These are phyloP conservation scores for Penicillium sp. DNA, from an alignment of 2,329 filamentous ascomycete genomes.

Conservation along the genomic window DNA sequence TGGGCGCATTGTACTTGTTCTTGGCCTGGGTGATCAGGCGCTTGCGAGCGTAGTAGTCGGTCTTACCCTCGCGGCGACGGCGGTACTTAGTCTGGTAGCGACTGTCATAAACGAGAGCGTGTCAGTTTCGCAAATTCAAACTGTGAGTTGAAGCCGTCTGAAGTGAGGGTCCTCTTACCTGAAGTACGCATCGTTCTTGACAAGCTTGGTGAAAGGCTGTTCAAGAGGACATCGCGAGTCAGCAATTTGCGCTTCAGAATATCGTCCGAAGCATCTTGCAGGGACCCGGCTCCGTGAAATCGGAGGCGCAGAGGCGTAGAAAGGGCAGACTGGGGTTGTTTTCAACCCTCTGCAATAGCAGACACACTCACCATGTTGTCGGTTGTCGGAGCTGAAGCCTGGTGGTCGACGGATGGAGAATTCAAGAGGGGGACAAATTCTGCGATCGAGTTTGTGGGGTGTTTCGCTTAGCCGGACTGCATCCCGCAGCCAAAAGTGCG, in stretches of 20 bases:
- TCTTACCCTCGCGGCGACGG: conserved; percentile 93
- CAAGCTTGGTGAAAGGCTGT: conserved; percentile 84
- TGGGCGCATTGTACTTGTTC: conserved; percentile 99
- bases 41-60: conserved; percentile 99
- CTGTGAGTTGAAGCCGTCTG: neutral
- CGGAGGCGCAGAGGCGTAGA: conserved; percentile 14
- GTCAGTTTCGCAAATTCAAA: conserved; percentile 8
- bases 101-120: conserved; percentile 44
- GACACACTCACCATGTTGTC: conserved; percentile 42
- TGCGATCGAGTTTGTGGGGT: conserved; percentile 38
- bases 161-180: conserved; percentile 58
- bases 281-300: conserved; percentile 55
- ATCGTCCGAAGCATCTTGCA: conserved; percentile 97
- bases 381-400: conserved; percentile 32
- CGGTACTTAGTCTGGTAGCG: conserved; percentile 99
- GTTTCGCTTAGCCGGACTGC: conserved; percentile 38
- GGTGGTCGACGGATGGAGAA: conserved; percentile 32
- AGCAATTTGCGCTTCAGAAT: conserved; percentile 99
- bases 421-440: conserved; percentile 27
- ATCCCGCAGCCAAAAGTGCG: conserved; percentile 29
- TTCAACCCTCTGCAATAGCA: conserved; percentile 25
- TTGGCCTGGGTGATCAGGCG: conserved; percentile 99
- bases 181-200: conserved; percentile 99
- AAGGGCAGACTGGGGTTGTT: conserved; percentile 9
- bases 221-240: conserved; percentile 65